Percentiles rank a stretch among this genome's conserved stretches.
These are phyloP conservation scores for Penicillium sp. DNA, from an alignment of 2,329 filamentous ascomycete species.

Conservation along the genomic window DNA sequence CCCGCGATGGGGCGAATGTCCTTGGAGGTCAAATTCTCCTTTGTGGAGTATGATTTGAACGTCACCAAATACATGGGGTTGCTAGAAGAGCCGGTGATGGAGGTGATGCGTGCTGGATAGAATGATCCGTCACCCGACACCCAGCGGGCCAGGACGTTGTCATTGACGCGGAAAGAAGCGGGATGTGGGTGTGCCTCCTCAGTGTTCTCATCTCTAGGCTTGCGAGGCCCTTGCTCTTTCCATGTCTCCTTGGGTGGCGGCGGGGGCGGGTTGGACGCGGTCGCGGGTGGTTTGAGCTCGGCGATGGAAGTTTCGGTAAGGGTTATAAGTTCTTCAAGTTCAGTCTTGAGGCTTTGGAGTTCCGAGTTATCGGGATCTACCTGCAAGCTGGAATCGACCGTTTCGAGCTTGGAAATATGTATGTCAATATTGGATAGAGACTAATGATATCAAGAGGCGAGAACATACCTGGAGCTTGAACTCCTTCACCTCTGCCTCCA, in stretches of 20 bases:
- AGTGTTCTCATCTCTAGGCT: constrained; percentile 19
- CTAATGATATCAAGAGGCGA: background rate
- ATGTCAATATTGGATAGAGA: constrained; percentile 8
- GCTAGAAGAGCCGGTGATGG: constrained; percentile 84
- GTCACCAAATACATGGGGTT: constrained; percentile 91
- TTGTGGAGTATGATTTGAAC: constrained; percentile 81
- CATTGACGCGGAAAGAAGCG: constrained; percentile 74
- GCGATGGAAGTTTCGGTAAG: constrained; percentile 74
- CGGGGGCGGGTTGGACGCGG: constrained; percentile 45
- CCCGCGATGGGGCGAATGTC: constrained; percentile 73
- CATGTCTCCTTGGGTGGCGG: constrained; percentile 64
- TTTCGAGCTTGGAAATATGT: constrained; percentile 59
- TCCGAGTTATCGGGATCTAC: constrained; percentile 76
- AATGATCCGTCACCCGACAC: constrained; percentile 80
- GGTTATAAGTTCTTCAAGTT: constrained; percentile 76
- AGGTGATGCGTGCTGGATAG: constrained; percentile 88
- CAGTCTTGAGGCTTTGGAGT: constrained; percentile 68
- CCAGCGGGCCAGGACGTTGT: constrained; percentile 87
- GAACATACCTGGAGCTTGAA: constrained; percentile 54
- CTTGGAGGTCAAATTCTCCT: constrained; percentile 72
- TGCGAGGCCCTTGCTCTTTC: constrained; percentile 60
- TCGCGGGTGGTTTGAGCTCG: constrained; percentile 63
- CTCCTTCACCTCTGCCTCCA: constrained; percentile 53
- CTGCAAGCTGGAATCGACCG: constrained; percentile 68
- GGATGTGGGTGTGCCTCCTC: constrained; percentile 47